phyloP scores from a whole-genome alignment of 768 basidiomycete genomes.

The Sistotremastrum suecicum region DNA sequence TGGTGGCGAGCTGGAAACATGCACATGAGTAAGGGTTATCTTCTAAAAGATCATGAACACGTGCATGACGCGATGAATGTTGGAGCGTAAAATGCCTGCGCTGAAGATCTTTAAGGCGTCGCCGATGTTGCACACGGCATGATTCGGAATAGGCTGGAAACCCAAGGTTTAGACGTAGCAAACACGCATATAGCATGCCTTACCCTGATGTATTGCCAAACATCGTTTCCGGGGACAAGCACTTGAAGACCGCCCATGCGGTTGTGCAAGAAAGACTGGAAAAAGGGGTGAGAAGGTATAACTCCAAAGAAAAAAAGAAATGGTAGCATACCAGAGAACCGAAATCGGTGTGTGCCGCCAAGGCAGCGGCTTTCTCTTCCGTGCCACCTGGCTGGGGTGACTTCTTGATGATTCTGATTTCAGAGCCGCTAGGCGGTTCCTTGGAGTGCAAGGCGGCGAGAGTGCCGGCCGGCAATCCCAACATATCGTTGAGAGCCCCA shows the following conservation, averaged over 20 bases:
- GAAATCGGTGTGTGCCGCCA: conserved; percentile 25
- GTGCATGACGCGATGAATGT: conserved; percentile 28
- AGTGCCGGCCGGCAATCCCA: conserved; percentile 19
- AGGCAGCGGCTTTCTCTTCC: conserved; percentile 14
- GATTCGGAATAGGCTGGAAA: conserved; percentile 27
- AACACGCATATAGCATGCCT: not conserved
- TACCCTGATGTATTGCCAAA: conserved; percentile 30
- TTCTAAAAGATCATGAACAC: conserved; percentile 5
- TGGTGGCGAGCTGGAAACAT: conserved; percentile 22
- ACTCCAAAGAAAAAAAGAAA: not conserved
- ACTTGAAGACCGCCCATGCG: conserved; percentile 33
- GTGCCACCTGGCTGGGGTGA: conserved; percentile 12
- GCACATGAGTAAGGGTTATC: not conserved
- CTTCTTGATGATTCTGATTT: conserved; percentile 20
- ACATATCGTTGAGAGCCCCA: conserved; percentile 15
- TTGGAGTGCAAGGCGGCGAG: conserved; percentile 15
- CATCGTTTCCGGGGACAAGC: conserved; percentile 21
- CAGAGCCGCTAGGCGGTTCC: conserved; percentile 18
- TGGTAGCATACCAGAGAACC: conserved; percentile 14
- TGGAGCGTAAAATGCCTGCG: conserved; percentile 30
- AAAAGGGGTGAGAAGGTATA: no score
- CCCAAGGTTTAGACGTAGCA: not conserved
- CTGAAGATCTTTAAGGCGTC: conserved; percentile 31
- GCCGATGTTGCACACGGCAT: conserved; percentile 31
- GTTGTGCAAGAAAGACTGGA: conserved; percentile 26